Evolutionary conservation across 1,139 yeast species (phyloP).

Genomic region (Arxiozyma slooffiae): DNA sequence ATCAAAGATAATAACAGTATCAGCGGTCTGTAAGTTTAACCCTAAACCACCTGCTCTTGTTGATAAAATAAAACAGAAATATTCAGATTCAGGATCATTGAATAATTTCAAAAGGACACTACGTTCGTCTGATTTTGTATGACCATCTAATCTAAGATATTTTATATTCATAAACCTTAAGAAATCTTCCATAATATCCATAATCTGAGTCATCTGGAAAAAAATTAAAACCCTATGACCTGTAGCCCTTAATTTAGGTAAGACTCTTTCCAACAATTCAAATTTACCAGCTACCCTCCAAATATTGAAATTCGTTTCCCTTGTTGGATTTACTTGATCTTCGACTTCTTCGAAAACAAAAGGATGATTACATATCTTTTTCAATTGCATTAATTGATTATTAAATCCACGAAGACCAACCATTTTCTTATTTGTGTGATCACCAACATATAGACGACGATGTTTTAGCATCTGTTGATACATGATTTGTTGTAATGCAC

Average conservation of each 20-base stretch:
- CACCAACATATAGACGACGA: conserved; percentile 57
- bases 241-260: conserved; percentile 64
- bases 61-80: conserved; percentile 66
- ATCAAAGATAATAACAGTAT: conserved; percentile 77
- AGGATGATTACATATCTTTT: conserved; percentile 96
- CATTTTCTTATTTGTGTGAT: conserved; percentile 36
- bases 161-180: conserved; percentile 53
- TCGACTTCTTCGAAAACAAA: conserved; percentile 95
- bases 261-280: conserved; percentile 60
- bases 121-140: conserved; percentile 76
- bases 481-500: conserved; percentile 70
- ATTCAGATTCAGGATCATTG: conserved; percentile 64
- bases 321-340: conserved; percentile 66
- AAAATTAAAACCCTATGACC: conserved; percentile 75
- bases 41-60: conserved; percentile 91
- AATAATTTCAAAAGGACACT: conserved; percentile 56
- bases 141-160: conserved; percentile 73
- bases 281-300: conserved; percentile 71
- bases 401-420: conserved; percentile 74
- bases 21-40: conserved; percentile 76
- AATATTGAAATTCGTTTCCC: conserved; percentile 57
- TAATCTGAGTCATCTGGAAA: conserved; percentile 81
- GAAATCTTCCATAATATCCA: conserved; percentile 86
- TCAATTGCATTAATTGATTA: conserved; percentile 88
- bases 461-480: conserved; percentile 71